Percentiles rank a stretch among this genome's conserved stretches.
Evolutionary conservation across 352 stramenopile genomes (phyloP).

Genomic region (Blastocystis sp.): DNA sequence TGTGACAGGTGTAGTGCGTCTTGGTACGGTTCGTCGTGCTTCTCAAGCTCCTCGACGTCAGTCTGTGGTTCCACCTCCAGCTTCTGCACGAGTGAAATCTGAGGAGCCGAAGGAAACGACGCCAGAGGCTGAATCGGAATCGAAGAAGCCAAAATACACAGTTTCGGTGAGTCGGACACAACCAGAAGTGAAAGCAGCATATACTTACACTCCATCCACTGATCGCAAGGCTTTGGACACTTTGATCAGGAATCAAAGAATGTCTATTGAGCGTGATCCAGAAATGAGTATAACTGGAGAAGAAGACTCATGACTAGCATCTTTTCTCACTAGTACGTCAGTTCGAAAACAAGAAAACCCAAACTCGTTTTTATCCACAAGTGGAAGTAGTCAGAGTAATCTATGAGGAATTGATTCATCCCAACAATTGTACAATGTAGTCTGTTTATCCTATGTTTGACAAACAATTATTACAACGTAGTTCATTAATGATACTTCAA

Average conservation of each 20-base stretch:
- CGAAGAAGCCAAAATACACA: not conserved
- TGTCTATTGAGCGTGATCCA: not conserved
- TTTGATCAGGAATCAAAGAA: constrained; percentile 4
- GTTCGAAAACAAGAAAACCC: constrained; percentile 43
- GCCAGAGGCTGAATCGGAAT: not conserved
- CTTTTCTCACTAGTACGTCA: constrained; percentile 37
- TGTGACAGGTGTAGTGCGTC: not conserved
- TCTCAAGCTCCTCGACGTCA: not conserved
- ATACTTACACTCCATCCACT: constrained; percentile 46
- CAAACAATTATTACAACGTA: not conserved
- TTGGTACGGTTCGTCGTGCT: not conserved
- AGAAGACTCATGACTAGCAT: constrained; percentile 2
- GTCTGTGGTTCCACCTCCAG: not conserved
- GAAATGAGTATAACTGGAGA: not conserved
- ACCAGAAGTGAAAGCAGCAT: not conserved
- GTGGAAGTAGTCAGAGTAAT: not conserved
- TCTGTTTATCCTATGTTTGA: not conserved
- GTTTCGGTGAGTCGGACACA: not conserved
- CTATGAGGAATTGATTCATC: no score
- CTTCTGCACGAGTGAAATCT: not conserved
- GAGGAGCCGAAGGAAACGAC: not conserved
- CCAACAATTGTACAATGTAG: constrained; percentile 12
- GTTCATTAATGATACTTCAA: constrained; percentile 25
- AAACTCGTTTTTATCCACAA: constrained; percentile 2
- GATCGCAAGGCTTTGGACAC: constrained; percentile 17